These are phyloP conservation scores for Protomyces macrosporus DNA, from an alignment of 1,139 yeast species.

Conservation along the genomic window DNA sequence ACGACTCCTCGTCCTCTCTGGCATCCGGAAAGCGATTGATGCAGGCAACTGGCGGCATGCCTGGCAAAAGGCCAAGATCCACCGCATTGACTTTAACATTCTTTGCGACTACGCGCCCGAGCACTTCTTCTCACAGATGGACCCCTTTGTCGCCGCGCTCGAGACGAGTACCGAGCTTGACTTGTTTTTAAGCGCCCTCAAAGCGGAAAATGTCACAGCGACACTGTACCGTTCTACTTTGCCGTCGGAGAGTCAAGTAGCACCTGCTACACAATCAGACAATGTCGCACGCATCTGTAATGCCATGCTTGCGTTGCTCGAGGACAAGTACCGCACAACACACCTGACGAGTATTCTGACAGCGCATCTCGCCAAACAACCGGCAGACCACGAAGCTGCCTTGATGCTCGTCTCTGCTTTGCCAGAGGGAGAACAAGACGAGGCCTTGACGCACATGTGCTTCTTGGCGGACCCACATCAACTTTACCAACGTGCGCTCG, in stretches of 20 bases:
- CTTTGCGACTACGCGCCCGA: constrained; percentile 80
- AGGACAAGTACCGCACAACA: constrained; percentile 48
- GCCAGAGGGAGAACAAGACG: constrained; percentile 37
- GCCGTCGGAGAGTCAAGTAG: constrained; percentile 1
- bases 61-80: constrained; percentile 76
- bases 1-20: constrained; percentile 81
- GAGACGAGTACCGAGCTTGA: constrained; percentile 72
- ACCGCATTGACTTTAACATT: constrained; percentile 84
- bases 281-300: constrained; percentile 78
- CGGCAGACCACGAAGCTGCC: constrained; percentile 77
- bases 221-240: constrained; percentile 78
- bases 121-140: constrained; percentile 58
- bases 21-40: constrained; percentile 66
- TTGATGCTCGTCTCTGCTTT: constrained; percentile 48
- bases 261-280: constrained; percentile 33
- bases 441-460: constrained; percentile 72
- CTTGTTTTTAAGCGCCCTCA: constrained; percentile 53
- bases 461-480: constrained; percentile 85
- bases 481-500: constrained; percentile 72
- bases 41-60: constrained; percentile 60
- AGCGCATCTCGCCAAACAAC: constrained; percentile 86
- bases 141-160: constrained; percentile 65
- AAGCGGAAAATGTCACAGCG: constrained; percentile 74
- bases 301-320: constrained; percentile 55
- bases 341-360: constrained; percentile 79